These are phyloP conservation scores for Ramaria rubella DNA, from an alignment of 768 basidiomycete species.

Conservation along the genomic window DNA sequence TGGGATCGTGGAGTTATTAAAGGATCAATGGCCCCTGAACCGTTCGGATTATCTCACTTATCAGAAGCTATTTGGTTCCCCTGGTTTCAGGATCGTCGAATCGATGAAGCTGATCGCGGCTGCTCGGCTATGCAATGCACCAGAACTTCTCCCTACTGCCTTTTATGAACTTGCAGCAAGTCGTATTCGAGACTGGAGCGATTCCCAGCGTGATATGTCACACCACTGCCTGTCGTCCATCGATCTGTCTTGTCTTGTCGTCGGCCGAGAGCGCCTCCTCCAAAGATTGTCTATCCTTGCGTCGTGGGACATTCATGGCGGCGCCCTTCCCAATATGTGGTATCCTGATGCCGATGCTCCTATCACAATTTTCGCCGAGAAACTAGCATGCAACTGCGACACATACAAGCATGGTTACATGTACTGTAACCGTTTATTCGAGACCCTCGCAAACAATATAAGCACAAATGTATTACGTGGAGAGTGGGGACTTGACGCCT, in stretches of 20 bases:
- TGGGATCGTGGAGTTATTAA: neutral
- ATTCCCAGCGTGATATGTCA: neutral
- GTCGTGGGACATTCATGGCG: neutral
- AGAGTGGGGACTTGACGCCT: neutral
- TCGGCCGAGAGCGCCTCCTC: neutral
- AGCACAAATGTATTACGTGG: neutral
- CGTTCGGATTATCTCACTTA: neutral
- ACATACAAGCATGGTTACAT: too few species aligned
- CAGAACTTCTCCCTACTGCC: neutral
- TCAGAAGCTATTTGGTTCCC: neutral
- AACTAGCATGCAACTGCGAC: neutral
- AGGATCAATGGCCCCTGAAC: neutral
- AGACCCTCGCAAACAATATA: neutral
- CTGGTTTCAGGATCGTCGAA: neutral
- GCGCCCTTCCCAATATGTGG: neutral
- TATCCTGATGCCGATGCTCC: neutral
- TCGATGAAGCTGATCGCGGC: neutral
- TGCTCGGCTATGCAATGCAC: neutral
- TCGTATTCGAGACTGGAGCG: neutral
- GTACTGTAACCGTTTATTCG: neutral
- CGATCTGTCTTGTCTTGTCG: neutral
- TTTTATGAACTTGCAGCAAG: slow-evolving; percentile 1
- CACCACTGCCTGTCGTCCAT: neutral
- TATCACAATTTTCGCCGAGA: neutral
- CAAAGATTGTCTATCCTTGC: neutral